Percentiles rank a stretch among this genome's conserved stretches.
These are phyloP conservation scores for Mychonastes homosphaera DNA, from an alignment of 139 green algal genomes.

Conservation along the genomic window DNA sequence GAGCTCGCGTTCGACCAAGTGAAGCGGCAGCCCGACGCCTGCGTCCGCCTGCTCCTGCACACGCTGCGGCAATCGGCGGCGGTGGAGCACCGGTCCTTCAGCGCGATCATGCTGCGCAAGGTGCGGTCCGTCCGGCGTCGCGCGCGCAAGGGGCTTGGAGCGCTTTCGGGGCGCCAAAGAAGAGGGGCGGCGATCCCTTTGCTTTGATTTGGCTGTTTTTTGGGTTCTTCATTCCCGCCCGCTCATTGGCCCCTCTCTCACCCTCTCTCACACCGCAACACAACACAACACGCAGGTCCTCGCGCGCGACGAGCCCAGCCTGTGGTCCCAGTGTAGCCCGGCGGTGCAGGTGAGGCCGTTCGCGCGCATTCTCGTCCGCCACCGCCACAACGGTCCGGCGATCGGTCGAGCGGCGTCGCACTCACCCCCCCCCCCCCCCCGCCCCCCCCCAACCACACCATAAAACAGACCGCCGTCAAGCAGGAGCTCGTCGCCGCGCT, in stretches of 20 bases:
- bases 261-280: too few relatives aligned
- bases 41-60: slow-evolving; percentile 40
- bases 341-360: slow-evolving; percentile 34
- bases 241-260: too few relatives aligned
- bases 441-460: neutral
- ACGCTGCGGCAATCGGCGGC: slow-evolving; percentile 39
- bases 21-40: slow-evolving; percentile 58
- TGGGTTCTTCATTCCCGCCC: too few relatives aligned
- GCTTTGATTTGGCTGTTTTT: too few relatives aligned
- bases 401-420: neutral
- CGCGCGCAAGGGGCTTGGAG: too few relatives aligned
- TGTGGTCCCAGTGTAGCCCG: slow-evolving; percentile 54
- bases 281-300: slow-evolving; percentile 41
- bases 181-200: too few relatives aligned
- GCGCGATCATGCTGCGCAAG: slow-evolving; percentile 69
- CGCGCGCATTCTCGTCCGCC: slow-evolving; percentile 2
- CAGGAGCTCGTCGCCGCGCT: slow-evolving; percentile 36
- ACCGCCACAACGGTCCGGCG: slow-evolving; percentile 5
- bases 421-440: neutral
- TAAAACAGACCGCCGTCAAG: slow-evolving; percentile 55
- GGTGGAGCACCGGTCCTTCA: slow-evolving; percentile 53
- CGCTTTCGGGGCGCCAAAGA: too few relatives aligned
- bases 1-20: slow-evolving; percentile 61
- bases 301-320: slow-evolving; percentile 51
- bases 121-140: too few relatives aligned